Base-by-base conservation (phyloP, 768 basidiomycete species). In the Tricholoma furcatifolium region DNA sequence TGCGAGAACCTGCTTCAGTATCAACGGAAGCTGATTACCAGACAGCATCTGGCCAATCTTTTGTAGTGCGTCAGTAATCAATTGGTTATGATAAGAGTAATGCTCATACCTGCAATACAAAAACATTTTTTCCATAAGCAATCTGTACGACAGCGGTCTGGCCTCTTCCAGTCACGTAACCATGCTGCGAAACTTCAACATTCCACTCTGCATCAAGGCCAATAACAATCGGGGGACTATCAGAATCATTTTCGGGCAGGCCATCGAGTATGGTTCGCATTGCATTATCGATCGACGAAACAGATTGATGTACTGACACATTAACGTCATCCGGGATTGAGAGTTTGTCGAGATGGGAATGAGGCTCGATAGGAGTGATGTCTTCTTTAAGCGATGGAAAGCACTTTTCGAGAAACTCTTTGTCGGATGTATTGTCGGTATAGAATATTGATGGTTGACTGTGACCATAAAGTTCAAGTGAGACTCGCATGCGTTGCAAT, bases 351-450 rank as follows among this genome's bases (percentile, higher is more conserved):
- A 70, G 61, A 18, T 66, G 36, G 0, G 39, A 39, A 49, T 49
- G 23, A 58, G 52, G 64, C 24, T 67, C 63, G 27, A 63, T 43
- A 8, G 60, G 55, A 7, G 23, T 9, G 24, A 65, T 48, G 51
- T 54, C 47, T 14, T 59, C 20, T 24, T 21, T 34, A 17, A 65
- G 51, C 6, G 52, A 55, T 1, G 62, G 64, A 24, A 60, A 62
- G 8, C 31, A 51, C 11, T 40, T 38, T 51, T 43, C 46, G 6
- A 56, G 48, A 36, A 55, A 53, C 0, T 47, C 42, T 27, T 66
- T 69, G 41, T 71, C 70, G 0, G 57, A 43, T 44, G 70, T 62
- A 40, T 62, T 68, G 41, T 73, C 67, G 0, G 68, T 70, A 51
- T 62, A 70, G 11, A 70, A 49, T 6, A 66, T n/a, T 0, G n/a